phyloP scores from a whole-genome alignment of 805 yeast genomes.

The Naumovozyma baii region DNA sequence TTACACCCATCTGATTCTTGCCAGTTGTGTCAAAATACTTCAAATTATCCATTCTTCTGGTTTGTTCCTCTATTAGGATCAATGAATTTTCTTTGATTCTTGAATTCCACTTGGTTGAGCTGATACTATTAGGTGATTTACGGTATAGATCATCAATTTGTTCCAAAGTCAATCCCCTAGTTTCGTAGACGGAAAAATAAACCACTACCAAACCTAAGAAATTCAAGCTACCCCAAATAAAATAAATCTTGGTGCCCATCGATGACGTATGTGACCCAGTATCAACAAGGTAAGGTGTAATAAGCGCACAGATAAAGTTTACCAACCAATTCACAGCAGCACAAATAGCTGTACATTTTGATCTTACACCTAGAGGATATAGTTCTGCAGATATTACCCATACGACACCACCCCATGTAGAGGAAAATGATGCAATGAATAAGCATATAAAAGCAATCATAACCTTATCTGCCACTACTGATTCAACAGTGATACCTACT shows the following conservation, averaged over 20 bases:
- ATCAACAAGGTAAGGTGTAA: slow-evolving; percentile 67
- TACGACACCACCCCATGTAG: slow-evolving; percentile 75
- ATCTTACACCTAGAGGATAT: slow-evolving; percentile 63
- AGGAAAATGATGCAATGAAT: slow-evolving; percentile 68
- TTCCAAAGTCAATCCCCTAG: slow-evolving; percentile 71
- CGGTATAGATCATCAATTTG: slow-evolving; percentile 70
- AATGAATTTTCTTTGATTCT: slow-evolving; percentile 11
- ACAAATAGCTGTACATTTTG: slow-evolving; percentile 64
- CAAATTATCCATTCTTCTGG: not conserved
- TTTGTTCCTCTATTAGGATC: not conserved
- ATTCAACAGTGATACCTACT: slow-evolving; percentile 42
- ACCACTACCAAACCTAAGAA: slow-evolving; percentile 49
- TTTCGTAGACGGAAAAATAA: slow-evolving; percentile 64
- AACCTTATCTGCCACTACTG: slow-evolving; percentile 41
- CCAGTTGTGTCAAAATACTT: too few species aligned
- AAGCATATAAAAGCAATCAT: slow-evolving; percentile 58
- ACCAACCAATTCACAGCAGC: slow-evolving; percentile 77
- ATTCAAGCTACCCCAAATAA: slow-evolving; percentile 71
- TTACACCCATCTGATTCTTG: too few species aligned
- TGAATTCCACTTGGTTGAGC: slow-evolving; percentile 37
- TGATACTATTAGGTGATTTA: slow-evolving; percentile 45
- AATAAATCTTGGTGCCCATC: slow-evolving; percentile 62
- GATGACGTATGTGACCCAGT: slow-evolving; percentile 59
- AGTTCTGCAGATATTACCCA: slow-evolving; percentile 66
- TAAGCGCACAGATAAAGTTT: slow-evolving; percentile 64